phyloP scores from a whole-genome alignment of 1,284 basidiomycete species.

The Rhodotorula sp. region DNA sequence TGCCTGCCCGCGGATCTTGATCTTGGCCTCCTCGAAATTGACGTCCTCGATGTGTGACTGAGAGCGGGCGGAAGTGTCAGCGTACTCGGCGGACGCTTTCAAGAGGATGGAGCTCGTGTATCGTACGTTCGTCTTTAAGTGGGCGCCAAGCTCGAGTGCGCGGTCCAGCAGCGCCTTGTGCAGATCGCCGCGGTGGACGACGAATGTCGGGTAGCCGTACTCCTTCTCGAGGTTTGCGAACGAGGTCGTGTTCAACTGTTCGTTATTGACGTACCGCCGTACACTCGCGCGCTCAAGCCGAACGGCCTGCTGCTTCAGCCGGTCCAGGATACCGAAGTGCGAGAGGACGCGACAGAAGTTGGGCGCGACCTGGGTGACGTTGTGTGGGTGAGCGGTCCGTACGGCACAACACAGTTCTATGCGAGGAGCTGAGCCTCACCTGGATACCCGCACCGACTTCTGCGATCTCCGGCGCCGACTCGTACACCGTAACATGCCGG shows the following conservation, averaged over 20 bases:
- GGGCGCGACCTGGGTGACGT: slow-evolving; percentile 23
- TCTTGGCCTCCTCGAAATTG: slow-evolving; percentile 30
- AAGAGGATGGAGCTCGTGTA: accelerated
- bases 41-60: slow-evolving; percentile 45
- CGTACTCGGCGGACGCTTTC: background rate
- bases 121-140: slow-evolving; percentile 41
- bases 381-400: background rate
- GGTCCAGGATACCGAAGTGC: slow-evolving; percentile 35
- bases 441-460: slow-evolving; percentile 46
- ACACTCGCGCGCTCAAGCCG: slow-evolving; percentile 31
- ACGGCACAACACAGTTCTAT: background rate
- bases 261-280: slow-evolving; percentile 31
- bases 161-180: slow-evolving; percentile 48
- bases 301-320: slow-evolving; percentile 33
- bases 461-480: slow-evolving; percentile 34
- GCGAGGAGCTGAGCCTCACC: slow-evolving; percentile 1
- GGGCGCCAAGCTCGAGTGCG: slow-evolving; percentile 46
- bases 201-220: slow-evolving; percentile 37
- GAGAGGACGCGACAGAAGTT: slow-evolving; percentile 38
- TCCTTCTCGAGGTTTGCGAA: slow-evolving; percentile 33
- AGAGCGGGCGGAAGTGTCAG: background rate
- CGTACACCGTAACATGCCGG: slow-evolving; percentile 31
- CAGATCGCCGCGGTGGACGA: slow-evolving; percentile 51
- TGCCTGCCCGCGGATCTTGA: slow-evolving; percentile 46
- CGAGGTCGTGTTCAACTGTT: slow-evolving; percentile 32